These are phyloP conservation scores for Penicillium sp. DNA, from an alignment of 2,329 filamentous ascomycete genomes.

Conservation along the genomic window DNA sequence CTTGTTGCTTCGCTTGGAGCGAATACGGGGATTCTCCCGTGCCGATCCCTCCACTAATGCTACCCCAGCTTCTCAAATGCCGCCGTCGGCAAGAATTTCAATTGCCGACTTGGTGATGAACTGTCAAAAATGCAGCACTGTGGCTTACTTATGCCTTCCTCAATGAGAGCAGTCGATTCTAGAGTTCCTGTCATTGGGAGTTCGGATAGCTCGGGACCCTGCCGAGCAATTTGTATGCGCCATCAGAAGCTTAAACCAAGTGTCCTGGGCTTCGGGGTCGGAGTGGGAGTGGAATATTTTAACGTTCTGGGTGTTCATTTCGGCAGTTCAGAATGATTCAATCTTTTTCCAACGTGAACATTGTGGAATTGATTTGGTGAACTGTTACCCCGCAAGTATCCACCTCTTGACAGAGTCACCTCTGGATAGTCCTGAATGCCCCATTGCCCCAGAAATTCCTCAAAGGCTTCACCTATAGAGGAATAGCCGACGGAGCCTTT, in stretches of 20 bases:
- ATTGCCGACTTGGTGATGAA: constrained; percentile 4
- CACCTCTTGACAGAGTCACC: too few relatives aligned
- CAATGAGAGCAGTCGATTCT: not conserved
- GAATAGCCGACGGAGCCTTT: too few relatives aligned
- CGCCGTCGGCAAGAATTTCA: constrained; percentile 9
- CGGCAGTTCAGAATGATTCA: not conserved
- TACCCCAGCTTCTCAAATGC: constrained; percentile 4
- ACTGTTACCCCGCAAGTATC: too few relatives aligned
- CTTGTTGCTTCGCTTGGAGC: not conserved
- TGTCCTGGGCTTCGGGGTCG: not conserved
- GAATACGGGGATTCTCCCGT: not conserved
- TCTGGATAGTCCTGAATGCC: not conserved
- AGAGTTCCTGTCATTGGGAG: not conserved
- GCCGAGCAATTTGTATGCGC: not conserved
- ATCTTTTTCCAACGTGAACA: too few relatives aligned
- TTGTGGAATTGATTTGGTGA: too few relatives aligned
- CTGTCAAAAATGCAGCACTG: not conserved
- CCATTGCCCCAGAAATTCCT: not conserved
- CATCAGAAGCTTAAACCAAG: not conserved
- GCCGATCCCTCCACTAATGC: constrained; percentile 1
- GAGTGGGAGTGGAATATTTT: constrained; percentile 2
- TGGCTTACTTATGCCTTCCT: not conserved
- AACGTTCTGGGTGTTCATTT: not conserved
- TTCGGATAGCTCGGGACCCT: not conserved
- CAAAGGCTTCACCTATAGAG: not conserved